Percentiles rank a stretch among this genome's conserved stretches.
Conservation (phyloP, 2,329 filamentous ascomycete species). For the Parafenestella ontariensis region DNA sequence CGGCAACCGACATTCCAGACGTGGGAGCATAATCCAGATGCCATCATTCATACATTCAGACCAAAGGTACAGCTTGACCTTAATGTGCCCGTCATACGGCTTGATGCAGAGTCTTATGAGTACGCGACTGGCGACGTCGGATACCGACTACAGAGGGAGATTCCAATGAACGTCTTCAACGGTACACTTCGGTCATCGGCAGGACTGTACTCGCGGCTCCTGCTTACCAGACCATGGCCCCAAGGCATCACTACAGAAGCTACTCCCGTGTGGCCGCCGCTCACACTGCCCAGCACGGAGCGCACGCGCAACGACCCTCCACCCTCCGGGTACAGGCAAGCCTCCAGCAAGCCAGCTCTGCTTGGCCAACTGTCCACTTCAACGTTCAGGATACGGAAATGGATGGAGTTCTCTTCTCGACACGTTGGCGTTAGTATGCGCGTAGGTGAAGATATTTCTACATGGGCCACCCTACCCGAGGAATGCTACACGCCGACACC, state of each 20-base stretch:
- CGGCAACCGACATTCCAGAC: conserved; percentile 61
- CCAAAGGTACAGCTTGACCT: conserved; percentile 75
- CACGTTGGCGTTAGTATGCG: conserved; percentile 45
- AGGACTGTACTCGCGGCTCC: conserved; percentile 69
- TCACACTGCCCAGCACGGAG: conserved; percentile 68
- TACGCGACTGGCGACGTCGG: conserved; percentile 22
- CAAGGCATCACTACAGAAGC: conserved; percentile 48
- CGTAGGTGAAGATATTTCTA: conserved; percentile 62
- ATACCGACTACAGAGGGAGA: conserved; percentile 59
- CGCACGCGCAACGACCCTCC: conserved; percentile 61
- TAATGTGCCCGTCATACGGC: conserved; percentile 69
- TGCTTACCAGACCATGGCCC: conserved; percentile 65
- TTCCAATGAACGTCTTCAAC: conserved; percentile 55
- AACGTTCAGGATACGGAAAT: conserved; percentile 77
- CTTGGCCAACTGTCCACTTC: conserved; percentile 70
- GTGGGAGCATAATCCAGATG: conserved; percentile 70
- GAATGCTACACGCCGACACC: conserved; percentile 79
- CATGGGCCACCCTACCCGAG: conserved; percentile 76
- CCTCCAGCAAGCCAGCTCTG: conserved; percentile 58
- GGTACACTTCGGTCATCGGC: conserved; percentile 28
- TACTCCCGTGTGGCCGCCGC: conserved; percentile 74
- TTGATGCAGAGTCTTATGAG: conserved; percentile 44
- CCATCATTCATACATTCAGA: conserved; percentile 75
- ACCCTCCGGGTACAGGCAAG: conserved; percentile 52
- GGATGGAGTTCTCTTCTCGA: conserved; percentile 69